Evolutionary conservation across 768 basidiomycete species (phyloP), one percentile per base, ranked within the genome.

Genomic region (Arthromyces matolae): DNA sequence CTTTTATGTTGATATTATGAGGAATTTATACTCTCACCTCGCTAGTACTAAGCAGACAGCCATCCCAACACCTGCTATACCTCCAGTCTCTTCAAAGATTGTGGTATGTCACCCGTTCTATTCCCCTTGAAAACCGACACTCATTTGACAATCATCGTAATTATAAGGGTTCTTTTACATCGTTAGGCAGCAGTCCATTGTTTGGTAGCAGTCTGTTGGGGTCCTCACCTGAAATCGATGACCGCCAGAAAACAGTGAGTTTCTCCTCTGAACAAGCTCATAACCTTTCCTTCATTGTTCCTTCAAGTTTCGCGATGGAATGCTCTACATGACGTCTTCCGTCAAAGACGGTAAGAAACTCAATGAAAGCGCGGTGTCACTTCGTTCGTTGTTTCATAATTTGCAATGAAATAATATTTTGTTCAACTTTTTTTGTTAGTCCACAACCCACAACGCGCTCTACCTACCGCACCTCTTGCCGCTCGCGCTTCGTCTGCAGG

Each of bases 311-410:
- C 46, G 28, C 16, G 45, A 47, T 25, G 51, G 51, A 22, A 52
- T 52, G 33, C 22, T 37, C 12, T 45, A 29, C 25, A 47, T 52
- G 51, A 20, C 51, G 2, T 40, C 45, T 16, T 8, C 40, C 13
- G 6, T n/a, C 23, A 51, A 42, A 24, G 49, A 50, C n/a, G 18
- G n/a, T 3, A 44, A 47, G 29, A 55, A 50, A 25, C 36, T 58
- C 28, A 55, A 52, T 14, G 40, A 23, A 24, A 38, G 49, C n/a
- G 48, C 48, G 8, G 25, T 58, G 10, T 42, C 51, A 12, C 42
- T 58, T 19, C 43, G 56, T 55, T 22, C 41, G 56, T n/a, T n/a
- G n/a, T n/a, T n/a, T n/a, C 22, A 23, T 37, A 8, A 27, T 31
- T 19, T 13, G n/a, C 25, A 18, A 4, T 4, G 10, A 28, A 28